Base-by-base conservation (phyloP, 768 basidiomycete genomes). In the Suillus variegatus region DNA sequence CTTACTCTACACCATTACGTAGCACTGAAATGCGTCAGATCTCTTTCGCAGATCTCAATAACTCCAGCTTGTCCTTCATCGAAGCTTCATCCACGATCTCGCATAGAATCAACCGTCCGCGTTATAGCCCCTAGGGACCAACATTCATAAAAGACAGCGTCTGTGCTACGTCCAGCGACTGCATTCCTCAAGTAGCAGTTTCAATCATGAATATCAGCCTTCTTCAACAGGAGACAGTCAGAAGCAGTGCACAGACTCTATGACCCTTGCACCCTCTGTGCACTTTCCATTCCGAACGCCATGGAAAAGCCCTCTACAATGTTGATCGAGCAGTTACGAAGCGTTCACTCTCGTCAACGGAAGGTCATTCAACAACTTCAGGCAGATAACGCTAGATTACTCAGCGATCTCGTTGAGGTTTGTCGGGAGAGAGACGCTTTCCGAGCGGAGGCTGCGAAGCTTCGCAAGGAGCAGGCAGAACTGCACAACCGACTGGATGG, bases 371-470 rank as follows among this genome's bases (percentile, higher is more conserved):
- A 72, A 44, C 71, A 74, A 35, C 67, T 74, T 14, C 74, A 74
- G 49, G 72, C 65, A 1, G 74, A 75, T n/a, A 69, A 68, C 14
- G 64, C 68, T 2, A 66, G 74, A 35, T 64, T 68, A 6, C 66
- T 76, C 41, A 61, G 61, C 36, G 71, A 75, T n/a, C 71, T 76
- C 25, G 66, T 20, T 5, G 71, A 76, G 12, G 28, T 76, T 18
- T 75, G 75, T 35, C 73, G 66, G 36, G 74, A 75, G 60, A 69
- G 75, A 38, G 75, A 76, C 32, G 41, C 36, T 7, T 76, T 72
- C 56, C 69, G 68, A 16, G 67, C 63, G 60, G 71, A 74, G 49
- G 68, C 52, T 0, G 73, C 68, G 7, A 70, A 64, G 20, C 46
- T 61, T 32, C 67, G 75, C 25, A 76, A 60, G 54, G 69, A 69